Percentiles rank a stretch among this genome's conserved stretches.
Evolutionary conservation across 345 rosid genomes (phyloP).

Genomic region (Dipteronia dyeriana): DNA sequence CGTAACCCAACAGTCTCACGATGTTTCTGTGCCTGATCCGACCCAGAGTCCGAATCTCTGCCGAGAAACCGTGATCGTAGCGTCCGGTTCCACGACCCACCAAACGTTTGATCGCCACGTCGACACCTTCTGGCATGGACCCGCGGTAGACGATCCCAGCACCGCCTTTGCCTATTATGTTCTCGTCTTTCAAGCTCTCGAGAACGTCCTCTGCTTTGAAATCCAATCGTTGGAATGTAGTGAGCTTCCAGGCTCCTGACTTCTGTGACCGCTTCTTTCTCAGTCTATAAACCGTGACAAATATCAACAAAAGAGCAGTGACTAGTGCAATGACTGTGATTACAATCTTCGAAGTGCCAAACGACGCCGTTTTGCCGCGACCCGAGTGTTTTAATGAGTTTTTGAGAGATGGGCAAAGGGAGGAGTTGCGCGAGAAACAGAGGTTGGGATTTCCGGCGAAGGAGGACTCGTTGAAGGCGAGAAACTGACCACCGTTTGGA

Average conservation of each 20-base stretch:
- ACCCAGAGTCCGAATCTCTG: constrained; percentile 89
- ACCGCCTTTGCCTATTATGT: constrained; percentile 94
- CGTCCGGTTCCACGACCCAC: constrained; percentile 65
- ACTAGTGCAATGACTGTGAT: constrained; percentile 41
- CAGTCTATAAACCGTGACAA: constrained; percentile 44
- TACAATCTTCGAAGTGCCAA: constrained; percentile 44
- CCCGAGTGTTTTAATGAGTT: constrained; percentile 29
- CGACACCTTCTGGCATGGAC: constrained; percentile 65
- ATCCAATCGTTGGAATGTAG: constrained; percentile 73
- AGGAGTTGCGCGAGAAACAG: constrained; percentile 44
- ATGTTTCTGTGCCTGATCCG: constrained; percentile 84
- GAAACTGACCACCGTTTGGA: constrained; percentile 75
- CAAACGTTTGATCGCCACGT: constrained; percentile 76
- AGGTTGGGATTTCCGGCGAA: constrained; percentile 73
- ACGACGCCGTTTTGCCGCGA: constrained; percentile 29
- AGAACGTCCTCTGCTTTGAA: constrained; percentile 83
- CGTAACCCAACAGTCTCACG: constrained; percentile 73
- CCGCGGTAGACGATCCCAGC: constrained; percentile 90
- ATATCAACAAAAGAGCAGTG: constrained; percentile 46
- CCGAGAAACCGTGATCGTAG: constrained; percentile 83
- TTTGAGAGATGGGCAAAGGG: constrained; percentile 37
- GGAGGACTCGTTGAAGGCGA: constrained; percentile 65
- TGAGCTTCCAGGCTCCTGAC: constrained; percentile 73
- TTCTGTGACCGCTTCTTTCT: constrained; percentile 48
- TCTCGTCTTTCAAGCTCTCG: constrained; percentile 81